phyloP scores from a whole-genome alignment of 306 rosid genomes.

The Cicer judaicum region DNA sequence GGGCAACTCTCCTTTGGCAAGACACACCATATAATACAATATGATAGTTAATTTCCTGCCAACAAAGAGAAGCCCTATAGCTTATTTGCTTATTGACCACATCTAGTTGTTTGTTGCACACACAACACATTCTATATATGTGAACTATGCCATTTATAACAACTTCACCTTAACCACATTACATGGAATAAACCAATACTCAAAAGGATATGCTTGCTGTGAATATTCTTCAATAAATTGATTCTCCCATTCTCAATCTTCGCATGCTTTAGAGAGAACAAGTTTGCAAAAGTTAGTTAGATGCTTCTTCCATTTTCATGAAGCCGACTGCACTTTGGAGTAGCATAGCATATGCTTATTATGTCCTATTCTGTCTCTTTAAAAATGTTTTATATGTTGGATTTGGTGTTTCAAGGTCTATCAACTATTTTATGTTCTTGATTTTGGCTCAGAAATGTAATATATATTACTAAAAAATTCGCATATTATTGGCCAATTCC shows the following conservation, averaged over 20 bases:
- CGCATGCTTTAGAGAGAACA: conserved; percentile 34
- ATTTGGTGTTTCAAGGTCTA: conserved; percentile 36
- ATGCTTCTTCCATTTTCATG: conserved; percentile 49
- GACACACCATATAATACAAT: conserved; percentile 32
- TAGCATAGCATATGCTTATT: conserved; percentile 43
- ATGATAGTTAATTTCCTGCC: conserved; percentile 53
- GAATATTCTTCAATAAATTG: conserved; percentile 34
- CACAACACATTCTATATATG: background rate
- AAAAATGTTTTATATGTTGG: conserved; percentile 2
- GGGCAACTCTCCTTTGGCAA: conserved; percentile 79
- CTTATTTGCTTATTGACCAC: conserved; percentile 55
- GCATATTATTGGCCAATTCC: too few species aligned
- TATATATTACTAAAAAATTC: too few species aligned
- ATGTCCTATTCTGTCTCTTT: conserved; percentile 41
- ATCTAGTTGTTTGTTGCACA: background rate
- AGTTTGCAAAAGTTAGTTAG: conserved; percentile 42
- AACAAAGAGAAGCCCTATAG: conserved; percentile 66
- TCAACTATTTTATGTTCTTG: conserved; percentile 3
- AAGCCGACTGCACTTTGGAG: conserved; percentile 7
- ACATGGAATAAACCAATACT: conserved; percentile 51
- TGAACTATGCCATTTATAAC: conserved; percentile 47
- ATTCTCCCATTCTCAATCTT: conserved; percentile 40
- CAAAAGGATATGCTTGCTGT: conserved; percentile 57
- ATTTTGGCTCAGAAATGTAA: too few species aligned
- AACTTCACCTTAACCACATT: conserved; percentile 41